Conservation (phyloP, 2,329 filamentous ascomycete genomes). For the Drechslera avenae region DNA sequence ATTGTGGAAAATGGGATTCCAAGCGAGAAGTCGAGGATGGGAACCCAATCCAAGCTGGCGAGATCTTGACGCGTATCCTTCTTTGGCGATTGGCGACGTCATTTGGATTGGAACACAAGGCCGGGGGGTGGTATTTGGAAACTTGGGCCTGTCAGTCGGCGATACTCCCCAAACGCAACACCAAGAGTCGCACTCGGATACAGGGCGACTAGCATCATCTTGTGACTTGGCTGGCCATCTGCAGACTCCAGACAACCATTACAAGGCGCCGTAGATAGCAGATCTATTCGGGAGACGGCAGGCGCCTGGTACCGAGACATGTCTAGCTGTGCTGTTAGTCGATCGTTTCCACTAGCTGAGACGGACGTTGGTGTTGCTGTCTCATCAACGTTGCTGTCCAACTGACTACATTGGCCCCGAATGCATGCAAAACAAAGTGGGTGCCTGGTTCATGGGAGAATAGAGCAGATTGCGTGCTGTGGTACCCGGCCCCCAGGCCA, state of each 20-base stretch:
- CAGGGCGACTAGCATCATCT: background rate
- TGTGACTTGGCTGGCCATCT: background rate
- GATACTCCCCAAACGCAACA: slow-evolving; percentile 6
- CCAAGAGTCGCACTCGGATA: slow-evolving; percentile 2
- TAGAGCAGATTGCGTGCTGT: slow-evolving; percentile 4
- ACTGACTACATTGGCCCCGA: background rate
- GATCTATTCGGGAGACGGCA: background rate
- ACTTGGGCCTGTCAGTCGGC: slow-evolving; percentile 11
- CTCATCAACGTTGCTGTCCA: slow-evolving; percentile 8
- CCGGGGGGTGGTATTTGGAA: slow-evolving; percentile 6
- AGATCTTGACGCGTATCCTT: background rate
- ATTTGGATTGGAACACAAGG: slow-evolving; percentile 1
- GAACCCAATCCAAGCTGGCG: background rate
- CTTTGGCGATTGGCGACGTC: slow-evolving; percentile 1
- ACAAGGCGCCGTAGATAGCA: background rate
- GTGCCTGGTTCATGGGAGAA: slow-evolving; percentile 1
- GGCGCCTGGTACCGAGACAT: background rate
- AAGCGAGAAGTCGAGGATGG: background rate
- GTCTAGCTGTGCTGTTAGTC: background rate
- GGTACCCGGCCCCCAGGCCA: slow-evolving; percentile 5
- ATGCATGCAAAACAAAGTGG: slow-evolving; percentile 3
- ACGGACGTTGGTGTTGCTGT: slow-evolving; percentile 6
- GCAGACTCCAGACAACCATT: background rate
- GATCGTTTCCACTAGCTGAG: slow-evolving; percentile 1
- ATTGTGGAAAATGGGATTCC: background rate